Percentiles rank a stretch among this genome's conserved stretches.
Evolutionary conservation across 2,329 filamentous ascomycete species (phyloP).

Genomic region (Xylaria multiplex): DNA sequence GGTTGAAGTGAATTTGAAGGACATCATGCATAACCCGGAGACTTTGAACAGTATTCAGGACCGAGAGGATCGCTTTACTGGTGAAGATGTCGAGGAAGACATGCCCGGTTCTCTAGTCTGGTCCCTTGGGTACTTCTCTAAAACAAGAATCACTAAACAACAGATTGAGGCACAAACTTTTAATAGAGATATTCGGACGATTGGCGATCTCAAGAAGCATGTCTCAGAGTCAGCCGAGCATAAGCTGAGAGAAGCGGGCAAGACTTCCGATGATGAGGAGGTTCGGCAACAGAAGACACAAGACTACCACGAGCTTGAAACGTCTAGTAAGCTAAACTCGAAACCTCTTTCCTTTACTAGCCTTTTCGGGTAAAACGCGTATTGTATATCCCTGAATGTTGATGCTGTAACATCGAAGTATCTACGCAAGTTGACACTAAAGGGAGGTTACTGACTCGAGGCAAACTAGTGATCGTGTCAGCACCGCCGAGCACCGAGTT

Average conservation of each 20-base stretch:
- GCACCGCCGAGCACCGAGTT: slow-evolving; percentile 71
- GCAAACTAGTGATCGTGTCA: slow-evolving; percentile 66
- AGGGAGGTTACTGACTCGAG: slow-evolving; percentile 4
- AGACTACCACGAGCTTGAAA: slow-evolving; percentile 69
- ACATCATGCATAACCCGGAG: slow-evolving; percentile 68
- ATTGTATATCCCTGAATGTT: background rate
- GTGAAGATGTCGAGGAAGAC: slow-evolving; percentile 70
- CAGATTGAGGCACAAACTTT: slow-evolving; percentile 71
- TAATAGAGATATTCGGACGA: slow-evolving; percentile 65
- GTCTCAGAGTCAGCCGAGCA: slow-evolving; percentile 64
- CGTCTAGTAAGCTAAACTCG: slow-evolving; percentile 54
- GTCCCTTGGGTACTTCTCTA: slow-evolving; percentile 77
- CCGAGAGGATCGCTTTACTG: slow-evolving; percentile 72
- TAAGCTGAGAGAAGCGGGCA: slow-evolving; percentile 73
- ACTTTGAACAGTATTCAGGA: slow-evolving; percentile 71
- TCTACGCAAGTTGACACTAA: background rate
- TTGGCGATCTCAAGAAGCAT: slow-evolving; percentile 67
- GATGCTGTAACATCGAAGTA: background rate
- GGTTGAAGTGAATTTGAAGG: slow-evolving; percentile 74
- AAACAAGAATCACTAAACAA: slow-evolving; percentile 69
- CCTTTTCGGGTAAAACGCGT: background rate
- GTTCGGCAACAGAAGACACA: slow-evolving; percentile 74
- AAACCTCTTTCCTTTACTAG: background rate
- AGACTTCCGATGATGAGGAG: slow-evolving; percentile 67
- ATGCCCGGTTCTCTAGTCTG: slow-evolving; percentile 77